These are phyloP conservation scores for Neurospora sp. DNA, from an alignment of 495 filamentous ascomycete species.

Conservation along the genomic window DNA sequence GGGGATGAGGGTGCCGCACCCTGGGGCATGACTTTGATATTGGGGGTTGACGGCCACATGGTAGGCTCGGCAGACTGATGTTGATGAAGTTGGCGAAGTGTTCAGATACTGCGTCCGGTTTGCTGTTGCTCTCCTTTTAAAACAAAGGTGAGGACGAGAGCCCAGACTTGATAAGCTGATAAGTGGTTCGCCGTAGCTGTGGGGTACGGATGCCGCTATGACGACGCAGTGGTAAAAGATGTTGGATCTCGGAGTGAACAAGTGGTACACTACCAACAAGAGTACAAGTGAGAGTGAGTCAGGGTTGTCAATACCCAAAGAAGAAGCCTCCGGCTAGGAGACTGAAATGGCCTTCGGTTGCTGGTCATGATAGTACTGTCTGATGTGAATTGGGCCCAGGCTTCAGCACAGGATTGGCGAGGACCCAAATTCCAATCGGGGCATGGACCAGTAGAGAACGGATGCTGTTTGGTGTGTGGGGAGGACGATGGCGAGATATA, in stretches of 20 bases:
- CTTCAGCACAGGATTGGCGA: neutral
- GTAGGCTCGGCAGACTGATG: constrained; percentile 7
- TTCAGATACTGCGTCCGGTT: neutral
- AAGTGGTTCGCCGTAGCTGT: constrained; percentile 21
- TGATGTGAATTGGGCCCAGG: neutral
- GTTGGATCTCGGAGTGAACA: neutral
- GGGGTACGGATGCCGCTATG: constrained; percentile 20
- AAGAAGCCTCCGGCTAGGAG: constrained; percentile 46
- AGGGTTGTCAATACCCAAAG: constrained; percentile 38
- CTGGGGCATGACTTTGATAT: constrained; percentile 31
- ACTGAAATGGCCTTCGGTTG: constrained; percentile 40
- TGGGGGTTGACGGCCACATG: constrained; percentile 42
- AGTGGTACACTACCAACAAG: neutral
- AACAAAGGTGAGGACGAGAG: neutral
- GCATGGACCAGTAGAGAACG: neutral
- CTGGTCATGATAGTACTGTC: constrained; percentile 46
- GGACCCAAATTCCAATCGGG: neutral
- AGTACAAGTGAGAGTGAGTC: constrained; percentile 12
- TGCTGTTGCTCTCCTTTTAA: neutral
- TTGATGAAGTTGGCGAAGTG: neutral
- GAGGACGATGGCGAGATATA: constrained; percentile 1
- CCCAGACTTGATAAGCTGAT: neutral
- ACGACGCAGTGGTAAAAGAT: constrained; percentile 11
- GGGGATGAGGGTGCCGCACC: constrained; percentile 42
- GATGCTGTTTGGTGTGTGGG: neutral